A percentile compares a stretch with the other conserved stretches of the same genome.
Evolutionary conservation across 2,329 filamentous ascomycete genomes (phyloP).

Genomic region (Lachnellula willkommii): DNA sequence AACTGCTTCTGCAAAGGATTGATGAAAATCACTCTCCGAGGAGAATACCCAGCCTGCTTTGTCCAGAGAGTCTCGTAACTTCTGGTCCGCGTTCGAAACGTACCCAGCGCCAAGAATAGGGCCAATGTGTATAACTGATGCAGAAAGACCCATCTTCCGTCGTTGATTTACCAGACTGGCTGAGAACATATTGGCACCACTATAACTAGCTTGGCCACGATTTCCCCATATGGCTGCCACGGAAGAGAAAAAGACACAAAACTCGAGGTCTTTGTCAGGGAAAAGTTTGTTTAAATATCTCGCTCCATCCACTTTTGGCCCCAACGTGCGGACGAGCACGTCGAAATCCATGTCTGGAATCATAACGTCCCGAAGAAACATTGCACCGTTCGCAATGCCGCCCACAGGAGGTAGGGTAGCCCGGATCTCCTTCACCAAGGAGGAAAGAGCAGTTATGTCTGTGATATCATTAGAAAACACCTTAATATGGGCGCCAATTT

Average conservation of each 20-base stretch:
- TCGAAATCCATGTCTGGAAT: conserved; percentile 31
- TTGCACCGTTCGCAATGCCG: conserved; percentile 41
- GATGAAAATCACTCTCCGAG: neutral
- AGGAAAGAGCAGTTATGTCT: conserved; percentile 28
- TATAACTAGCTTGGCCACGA: conserved; percentile 11
- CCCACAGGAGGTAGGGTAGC: conserved; percentile 35
- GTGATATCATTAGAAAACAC: conserved; percentile 42
- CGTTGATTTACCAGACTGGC: neutral
- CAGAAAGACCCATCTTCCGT: neutral
- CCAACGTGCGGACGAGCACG: conserved; percentile 30
- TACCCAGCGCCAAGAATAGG: neutral
- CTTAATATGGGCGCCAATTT: conserved; percentile 36
- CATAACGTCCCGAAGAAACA: conserved; percentile 24
- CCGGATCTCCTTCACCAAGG: conserved; percentile 22
- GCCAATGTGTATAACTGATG: neutral
- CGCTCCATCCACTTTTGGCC: conserved; percentile 30
- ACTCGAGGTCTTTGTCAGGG: conserved; percentile 29
- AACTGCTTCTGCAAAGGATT: neutral
- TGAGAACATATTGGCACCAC: conserved; percentile 10
- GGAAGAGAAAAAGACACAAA: conserved; percentile 37
- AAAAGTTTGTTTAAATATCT: conserved; percentile 15
- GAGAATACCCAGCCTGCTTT: too few species aligned
- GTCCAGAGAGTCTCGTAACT: too few species aligned
- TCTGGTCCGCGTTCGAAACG: neutral
- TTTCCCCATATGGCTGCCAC: conserved; percentile 19